Conservation (phyloP, 1,284 basidiomycete genomes). For the Ceratobasidium sp. region DNA sequence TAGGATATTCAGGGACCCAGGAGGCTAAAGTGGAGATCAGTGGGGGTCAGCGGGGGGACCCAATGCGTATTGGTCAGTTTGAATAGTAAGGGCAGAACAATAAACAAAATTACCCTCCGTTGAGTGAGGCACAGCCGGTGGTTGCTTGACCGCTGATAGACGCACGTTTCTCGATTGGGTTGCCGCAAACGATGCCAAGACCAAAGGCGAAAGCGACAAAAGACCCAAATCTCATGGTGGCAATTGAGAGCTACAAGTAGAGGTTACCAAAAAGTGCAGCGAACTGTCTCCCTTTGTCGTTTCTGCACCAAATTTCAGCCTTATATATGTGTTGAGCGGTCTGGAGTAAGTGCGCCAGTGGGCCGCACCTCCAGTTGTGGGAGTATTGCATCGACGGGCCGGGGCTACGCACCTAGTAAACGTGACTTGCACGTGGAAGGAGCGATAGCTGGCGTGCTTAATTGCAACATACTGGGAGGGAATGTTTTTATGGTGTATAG, state of each 20-base stretch:
- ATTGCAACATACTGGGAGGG: neutral
- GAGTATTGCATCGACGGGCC: neutral
- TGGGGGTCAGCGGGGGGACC: neutral
- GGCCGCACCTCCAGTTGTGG: neutral
- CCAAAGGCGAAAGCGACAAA: neutral
- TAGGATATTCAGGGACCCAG: neutral
- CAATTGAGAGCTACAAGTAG: neutral
- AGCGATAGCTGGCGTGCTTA: neutral
- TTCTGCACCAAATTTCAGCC: neutral
- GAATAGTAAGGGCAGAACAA: neutral
- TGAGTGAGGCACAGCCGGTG: constrained; percentile 19
- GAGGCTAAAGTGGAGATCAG: neutral
- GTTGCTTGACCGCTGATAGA: neutral
- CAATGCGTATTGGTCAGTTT: constrained; percentile 49
- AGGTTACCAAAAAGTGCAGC: no score
- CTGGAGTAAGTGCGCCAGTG: neutral
- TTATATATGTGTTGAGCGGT: neutral
- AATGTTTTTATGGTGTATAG: neutral
- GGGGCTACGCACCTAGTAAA: neutral
- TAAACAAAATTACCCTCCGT: constrained; percentile 5
- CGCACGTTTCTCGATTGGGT: neutral
- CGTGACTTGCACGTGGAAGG: neutral
- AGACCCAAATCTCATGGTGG: neutral
- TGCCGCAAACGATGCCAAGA: neutral
- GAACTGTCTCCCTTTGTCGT: no score